These are phyloP conservation scores for Yamadazyma trypodendri DNA, from an alignment of 1,139 yeast genomes.

Conservation along the genomic window DNA sequence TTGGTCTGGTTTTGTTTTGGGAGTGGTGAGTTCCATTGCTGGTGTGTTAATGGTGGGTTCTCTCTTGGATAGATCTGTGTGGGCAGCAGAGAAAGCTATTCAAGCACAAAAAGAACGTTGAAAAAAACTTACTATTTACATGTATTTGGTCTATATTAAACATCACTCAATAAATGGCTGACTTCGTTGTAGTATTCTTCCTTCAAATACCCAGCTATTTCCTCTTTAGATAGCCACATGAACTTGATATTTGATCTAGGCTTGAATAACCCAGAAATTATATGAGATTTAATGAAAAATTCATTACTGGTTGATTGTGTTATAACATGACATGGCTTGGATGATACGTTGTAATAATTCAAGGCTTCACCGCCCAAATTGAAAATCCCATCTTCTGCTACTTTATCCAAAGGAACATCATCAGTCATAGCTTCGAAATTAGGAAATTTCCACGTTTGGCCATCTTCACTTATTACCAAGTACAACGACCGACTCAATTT, in stretches of 20 bases:
- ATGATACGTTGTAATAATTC: constrained; percentile 87
- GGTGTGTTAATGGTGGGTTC: constrained; percentile 94
- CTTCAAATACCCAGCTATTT: constrained; percentile 57
- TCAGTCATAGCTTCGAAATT: constrained; percentile 42
- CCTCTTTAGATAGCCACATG: constrained; percentile 87
- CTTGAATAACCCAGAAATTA: constrained; percentile 79
- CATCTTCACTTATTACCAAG: constrained; percentile 54
- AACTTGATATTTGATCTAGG: constrained; percentile 43
- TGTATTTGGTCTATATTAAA: constrained; percentile 21
- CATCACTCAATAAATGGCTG: constrained; percentile 51
- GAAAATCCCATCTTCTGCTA: constrained; percentile 76
- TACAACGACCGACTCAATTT: constrained; percentile 77
- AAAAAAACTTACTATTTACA: constrained; percentile 13
- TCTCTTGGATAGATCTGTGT: constrained; percentile 79
- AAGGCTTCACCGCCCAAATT: constrained; percentile 70
- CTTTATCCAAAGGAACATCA: constrained; percentile 56
- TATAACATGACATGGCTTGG: constrained; percentile 77
- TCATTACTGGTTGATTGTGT: constrained; percentile 36
- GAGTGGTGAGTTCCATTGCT: constrained; percentile 85
- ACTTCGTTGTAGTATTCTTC: constrained; percentile 54
- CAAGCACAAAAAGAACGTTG: constrained; percentile 64
- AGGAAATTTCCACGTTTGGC: constrained; percentile 75
- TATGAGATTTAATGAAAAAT: constrained; percentile 83
- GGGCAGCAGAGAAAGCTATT: constrained; percentile 83
- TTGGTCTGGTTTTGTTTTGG: constrained; percentile 83